Percentiles rank a stretch among this genome's conserved stretches.
phyloP scores from a whole-genome alignment of 306 rosid species.

The Pueraria montana region DNA sequence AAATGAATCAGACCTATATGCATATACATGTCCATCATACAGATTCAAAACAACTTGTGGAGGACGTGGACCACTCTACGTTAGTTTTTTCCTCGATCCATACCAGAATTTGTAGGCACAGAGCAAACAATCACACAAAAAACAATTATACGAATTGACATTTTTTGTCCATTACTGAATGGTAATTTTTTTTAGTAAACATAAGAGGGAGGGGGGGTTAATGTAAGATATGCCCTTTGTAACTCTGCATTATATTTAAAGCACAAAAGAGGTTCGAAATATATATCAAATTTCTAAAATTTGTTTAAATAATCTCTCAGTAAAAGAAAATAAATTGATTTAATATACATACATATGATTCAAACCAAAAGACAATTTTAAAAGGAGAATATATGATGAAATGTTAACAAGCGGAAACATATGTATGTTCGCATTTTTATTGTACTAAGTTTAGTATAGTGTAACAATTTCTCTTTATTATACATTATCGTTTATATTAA shows the following conservation, averaged over 20 bases:
- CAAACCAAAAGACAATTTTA: too few species aligned
- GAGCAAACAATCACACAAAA: background rate
- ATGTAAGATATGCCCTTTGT: background rate
- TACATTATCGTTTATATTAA: too few species aligned
- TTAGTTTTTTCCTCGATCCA: slow-evolving; percentile 7
- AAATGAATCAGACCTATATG: slow-evolving; percentile 32
- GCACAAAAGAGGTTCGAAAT: background rate
- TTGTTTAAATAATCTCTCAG: too few species aligned
- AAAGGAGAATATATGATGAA: too few species aligned
- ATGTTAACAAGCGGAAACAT: too few species aligned
- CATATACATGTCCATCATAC: slow-evolving; percentile 17
- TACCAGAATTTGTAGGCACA: background rate
- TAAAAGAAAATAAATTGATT: too few species aligned
- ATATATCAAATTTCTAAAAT: too few species aligned
- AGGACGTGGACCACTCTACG: slow-evolving; percentile 44
- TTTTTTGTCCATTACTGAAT: background rate
- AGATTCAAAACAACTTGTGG: slow-evolving; percentile 38
- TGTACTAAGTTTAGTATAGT: too few species aligned
- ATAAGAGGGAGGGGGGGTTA: background rate
- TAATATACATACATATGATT: too few species aligned
- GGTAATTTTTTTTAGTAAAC: background rate
- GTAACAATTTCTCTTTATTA: too few species aligned
- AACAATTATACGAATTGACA: background rate
- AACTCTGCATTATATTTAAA: background rate
- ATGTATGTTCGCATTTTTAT: too few species aligned